Evolutionary conservation across 345 rosid species (phyloP), one percentile per base, ranked within the genome.

Genomic region (Hypericum androsaemum): DNA sequence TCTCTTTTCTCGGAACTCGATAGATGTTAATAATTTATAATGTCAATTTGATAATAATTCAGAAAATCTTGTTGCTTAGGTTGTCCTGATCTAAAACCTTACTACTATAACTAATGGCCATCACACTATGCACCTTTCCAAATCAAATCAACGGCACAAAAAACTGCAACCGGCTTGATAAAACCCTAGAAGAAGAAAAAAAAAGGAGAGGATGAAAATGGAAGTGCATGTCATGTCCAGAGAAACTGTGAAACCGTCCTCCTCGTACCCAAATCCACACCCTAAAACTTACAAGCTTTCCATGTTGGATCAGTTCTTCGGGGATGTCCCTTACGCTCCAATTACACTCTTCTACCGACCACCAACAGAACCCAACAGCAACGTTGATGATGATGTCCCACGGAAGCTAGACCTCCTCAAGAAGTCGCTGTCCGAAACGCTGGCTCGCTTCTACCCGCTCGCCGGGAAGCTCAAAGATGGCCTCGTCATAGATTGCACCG

Each of bases 391-490:
- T 0, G 28, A 12, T 9, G 22, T 46, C 50, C 32, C 1, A 14
- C 32, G 32, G 32, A 22, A 22, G 0, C 22, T 46, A 17, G 28
- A 46, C 50, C 10, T 6, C 32, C 50, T 46, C 5, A 58, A 52
- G 41, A 6, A 9, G 4, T 64, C 69, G 14, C 43, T 53, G 12
- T 40, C 63, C 10, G 41, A 58, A 12, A 52, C 59, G 15, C 41
- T 64, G 17, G 51, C 54, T 22, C 52, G 6, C 15, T 64, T 58
- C 40, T 53, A 64, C 40, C 63, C 69, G 5, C 54, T 58, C 0
- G 69, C 59, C 6, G 64, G 69, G 53, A 35, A 47, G 43, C 40
- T 64, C 39, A 41, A 2, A 41, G 58, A 53, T 37, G 69, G 53
- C 2, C 54, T 58, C 42, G 40, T 50, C 44, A 58, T 53, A 5